phyloP scores from a whole-genome alignment of 192 early-diverging fungal genomes.

The Coemansia sp. region DNA sequence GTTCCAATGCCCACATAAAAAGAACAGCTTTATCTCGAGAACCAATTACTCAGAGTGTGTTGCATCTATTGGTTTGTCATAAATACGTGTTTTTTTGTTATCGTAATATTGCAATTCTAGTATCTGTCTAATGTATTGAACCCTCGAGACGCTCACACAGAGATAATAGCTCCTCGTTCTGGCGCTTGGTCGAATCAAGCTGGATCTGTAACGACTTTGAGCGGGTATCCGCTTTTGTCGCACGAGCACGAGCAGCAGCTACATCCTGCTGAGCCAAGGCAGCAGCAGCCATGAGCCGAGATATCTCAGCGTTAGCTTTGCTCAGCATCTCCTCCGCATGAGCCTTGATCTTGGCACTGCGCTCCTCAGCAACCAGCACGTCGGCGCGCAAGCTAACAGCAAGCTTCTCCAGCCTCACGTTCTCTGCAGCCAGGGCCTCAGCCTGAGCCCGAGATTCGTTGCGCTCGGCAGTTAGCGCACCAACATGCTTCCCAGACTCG shows the following conservation, averaged over 20 bases:
- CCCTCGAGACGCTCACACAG: slow-evolving; percentile 37
- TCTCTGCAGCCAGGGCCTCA: slow-evolving; percentile 19
- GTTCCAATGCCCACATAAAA: not conserved
- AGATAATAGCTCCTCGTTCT: slow-evolving; percentile 36
- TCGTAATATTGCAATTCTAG: not conserved
- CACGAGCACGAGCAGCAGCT: not conserved
- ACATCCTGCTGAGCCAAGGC: slow-evolving; percentile 11
- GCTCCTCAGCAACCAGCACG: slow-evolving; percentile 44
- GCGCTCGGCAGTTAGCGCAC: slow-evolving; percentile 20
- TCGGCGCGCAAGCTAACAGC: slow-evolving; percentile 30
- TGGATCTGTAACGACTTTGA: slow-evolving; percentile 38
- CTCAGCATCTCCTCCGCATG: slow-evolving; percentile 44
- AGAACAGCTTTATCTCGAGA: not conserved
- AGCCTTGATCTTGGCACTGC: slow-evolving; percentile 37
- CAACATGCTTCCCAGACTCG: not conserved
- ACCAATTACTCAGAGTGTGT: no score
- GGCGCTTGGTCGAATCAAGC: slow-evolving; percentile 36
- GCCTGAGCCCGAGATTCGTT: slow-evolving; percentile 18
- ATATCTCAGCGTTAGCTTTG: slow-evolving; percentile 46
- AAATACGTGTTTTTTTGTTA: not conserved
- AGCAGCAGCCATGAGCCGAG: slow-evolving; percentile 14
- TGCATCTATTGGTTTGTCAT: not conserved
- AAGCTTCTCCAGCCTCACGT: slow-evolving; percentile 28
- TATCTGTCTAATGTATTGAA: slow-evolving; percentile 9
- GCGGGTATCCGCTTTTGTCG: slow-evolving; percentile 25